Base-by-base conservation (phyloP, 768 basidiomycete species). In the Lactifluus echinatus region DNA sequence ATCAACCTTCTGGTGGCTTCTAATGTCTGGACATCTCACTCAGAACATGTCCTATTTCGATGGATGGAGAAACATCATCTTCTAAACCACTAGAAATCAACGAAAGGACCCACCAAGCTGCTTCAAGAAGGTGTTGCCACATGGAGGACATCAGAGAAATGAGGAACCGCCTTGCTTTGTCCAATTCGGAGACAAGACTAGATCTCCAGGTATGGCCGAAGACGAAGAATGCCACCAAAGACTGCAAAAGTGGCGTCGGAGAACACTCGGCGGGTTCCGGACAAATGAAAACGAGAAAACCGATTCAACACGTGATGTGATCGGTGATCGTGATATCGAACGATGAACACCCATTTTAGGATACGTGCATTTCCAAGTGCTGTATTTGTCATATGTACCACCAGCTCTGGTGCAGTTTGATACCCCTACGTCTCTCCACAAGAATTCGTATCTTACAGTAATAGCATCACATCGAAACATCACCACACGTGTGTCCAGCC, bases 201-300 rank as follows among this genome's bases (percentile, higher is more conserved):
- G 43, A 26, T 6, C n/a, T 34, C 33, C 50, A 23, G 2, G 40
- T 50, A 17, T 19, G 49, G 42, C 44, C 26, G 24, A 56, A n/a
- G n/a, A n/a, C n/a, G n/a, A n/a, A 21, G 2, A 56, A 44, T 7
- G 26, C 15, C 2, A 6, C 2, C 8, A 50, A 14, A n/a, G n/a
- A n/a, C n/a, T n/a, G n/a, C n/a, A n/a, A n/a, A n/a, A n/a, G n/a
- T n/a, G n/a, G n/a, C n/a, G 0, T 7, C 42, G 4, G 5, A 44
- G 43, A 8, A 11, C 0, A 4, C 2, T 8, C 14, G 31, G 0
- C 11, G 12, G 17, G 8, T 0, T 6, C 0, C 34, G 0, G 1
- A 46, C 44, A 3, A 7, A 43, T 44, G 1, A 43, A 24, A 10
- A 54, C 2, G 15, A 11, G 46, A 37, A 28, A 57, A 51, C 5